Evolutionary conservation across 2,329 filamentous ascomycete species (phyloP), one percentile per base, ranked within the genome.

Genomic region (Colletotrichum cereale): DNA sequence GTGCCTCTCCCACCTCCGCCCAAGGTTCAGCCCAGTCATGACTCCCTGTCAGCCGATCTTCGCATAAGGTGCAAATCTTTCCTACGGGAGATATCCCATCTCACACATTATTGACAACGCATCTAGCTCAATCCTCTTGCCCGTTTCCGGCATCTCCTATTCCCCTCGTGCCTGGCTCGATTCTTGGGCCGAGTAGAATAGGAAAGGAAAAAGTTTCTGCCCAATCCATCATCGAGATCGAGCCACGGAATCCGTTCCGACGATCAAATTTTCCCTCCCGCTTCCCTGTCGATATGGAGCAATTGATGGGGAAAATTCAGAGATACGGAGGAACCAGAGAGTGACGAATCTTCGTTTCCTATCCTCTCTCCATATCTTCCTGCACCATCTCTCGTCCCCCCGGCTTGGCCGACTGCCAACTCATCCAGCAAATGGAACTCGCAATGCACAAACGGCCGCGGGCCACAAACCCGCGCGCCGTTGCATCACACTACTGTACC

Each of bases 31-130:
- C 69, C 69, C 38, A 69, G 69, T 69, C 53, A 47, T 50, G 24
- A 16, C 26, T 52, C 65, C 69, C 69, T 72, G 69, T 72, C 60
- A 69, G 69, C 56, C 60, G 69, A 72, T 72, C 69, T 72, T 60
- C 64, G 69, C 69, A 72, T 72, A 64, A 72, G 69, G 60, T 71
- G 60, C 69, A 72, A 72, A 72, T 72, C 69, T 72, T 60, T 60
- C 67, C 69, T 60, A 38, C 69, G 69, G 69, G 69, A 68, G 66
- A 71, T 71, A 71, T 71, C 69, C 69, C 66, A 72, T 72, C 69
- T 64, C 60, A 53, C 68, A 72, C 66, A 72, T 71, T 58, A 68
- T 52, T 71, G 65, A 71, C 69, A 72, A 63, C 69, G 69, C 69
- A 72, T 69, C 69, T 69, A 69, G 65, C 65, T 68, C 66, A 53